These are phyloP conservation scores for Globisporangium radiosum DNA, from an alignment of 352 stramenopile species.

Conservation along the genomic window DNA sequence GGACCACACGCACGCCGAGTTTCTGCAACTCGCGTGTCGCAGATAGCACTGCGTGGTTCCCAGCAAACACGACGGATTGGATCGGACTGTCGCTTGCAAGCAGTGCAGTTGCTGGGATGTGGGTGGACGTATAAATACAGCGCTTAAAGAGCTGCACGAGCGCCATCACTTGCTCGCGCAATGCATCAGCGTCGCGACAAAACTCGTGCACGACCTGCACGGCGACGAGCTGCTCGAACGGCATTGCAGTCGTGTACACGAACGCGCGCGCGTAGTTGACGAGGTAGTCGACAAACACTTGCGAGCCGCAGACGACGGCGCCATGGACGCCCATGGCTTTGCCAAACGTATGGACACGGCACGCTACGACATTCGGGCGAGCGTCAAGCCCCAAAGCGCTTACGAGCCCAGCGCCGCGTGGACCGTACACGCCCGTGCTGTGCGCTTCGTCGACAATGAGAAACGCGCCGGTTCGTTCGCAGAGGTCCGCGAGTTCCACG, in stretches of 20 bases:
- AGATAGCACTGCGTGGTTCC: conserved; percentile 83
- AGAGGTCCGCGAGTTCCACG: conserved; percentile 75
- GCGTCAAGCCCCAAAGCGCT: conserved; percentile 65
- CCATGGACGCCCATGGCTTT: conserved; percentile 96
- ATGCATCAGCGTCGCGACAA: conserved; percentile 45
- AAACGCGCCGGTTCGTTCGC: conserved; percentile 65
- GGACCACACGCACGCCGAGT: conserved; percentile 87
- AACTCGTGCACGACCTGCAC: conserved; percentile 89
- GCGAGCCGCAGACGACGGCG: conserved; percentile 89
- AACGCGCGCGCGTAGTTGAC: conserved; percentile 97
- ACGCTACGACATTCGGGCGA: conserved; percentile 73
- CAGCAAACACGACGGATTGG: conserved; percentile 91
- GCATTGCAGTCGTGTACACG: conserved; percentile 95
- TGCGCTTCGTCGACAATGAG: conserved; percentile 98
- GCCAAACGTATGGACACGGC: conserved; percentile 93
- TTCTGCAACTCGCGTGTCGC: conserved; percentile 63
- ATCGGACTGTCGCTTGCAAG: conserved; percentile 86
- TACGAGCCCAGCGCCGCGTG: conserved; percentile 63
- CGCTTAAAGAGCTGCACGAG: conserved; percentile 83
- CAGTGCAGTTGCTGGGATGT: conserved; percentile 40
- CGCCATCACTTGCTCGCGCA: conserved; percentile 29
- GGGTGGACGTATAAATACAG: conserved; percentile 22
- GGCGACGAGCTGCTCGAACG: conserved; percentile 87
- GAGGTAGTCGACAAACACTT: conserved; percentile 90
- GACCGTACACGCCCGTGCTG: conserved; percentile 87